A percentile compares a stretch with the other conserved stretches of the same genome.
Conservation (phyloP, 805 yeast species). For the Saccharomycopsis selenospora region DNA sequence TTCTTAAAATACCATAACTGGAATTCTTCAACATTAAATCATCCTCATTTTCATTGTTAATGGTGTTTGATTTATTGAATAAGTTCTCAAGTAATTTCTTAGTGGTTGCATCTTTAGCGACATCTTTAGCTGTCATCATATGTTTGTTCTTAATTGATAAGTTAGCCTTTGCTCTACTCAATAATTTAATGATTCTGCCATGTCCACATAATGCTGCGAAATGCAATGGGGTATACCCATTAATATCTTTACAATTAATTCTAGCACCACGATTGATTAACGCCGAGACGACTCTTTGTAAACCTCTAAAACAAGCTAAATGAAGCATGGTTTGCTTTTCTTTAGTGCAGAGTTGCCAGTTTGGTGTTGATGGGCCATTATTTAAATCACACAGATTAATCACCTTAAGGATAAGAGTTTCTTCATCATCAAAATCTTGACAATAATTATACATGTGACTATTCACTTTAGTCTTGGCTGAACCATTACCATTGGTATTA, state of each 20-base stretch:
- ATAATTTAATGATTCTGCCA: slow-evolving; percentile 52
- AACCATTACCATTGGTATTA: slow-evolving; percentile 16
- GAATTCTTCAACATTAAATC: slow-evolving; percentile 8
- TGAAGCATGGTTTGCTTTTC: slow-evolving; percentile 89
- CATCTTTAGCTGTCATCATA: slow-evolving; percentile 39
- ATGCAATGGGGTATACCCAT: slow-evolving; percentile 83
- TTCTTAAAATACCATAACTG: slow-evolving; percentile 1
- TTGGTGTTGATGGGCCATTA: slow-evolving; percentile 41
- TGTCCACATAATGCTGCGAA: slow-evolving; percentile 76
- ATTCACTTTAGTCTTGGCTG: slow-evolving; percentile 14
- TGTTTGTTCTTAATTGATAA: slow-evolving; percentile 43
- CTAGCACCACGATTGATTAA: slow-evolving; percentile 61
- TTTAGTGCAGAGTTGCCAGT: slow-evolving; percentile 70
- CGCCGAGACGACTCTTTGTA: slow-evolving; percentile 50
- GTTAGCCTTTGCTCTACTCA: slow-evolving; percentile 60
- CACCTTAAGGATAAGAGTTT: slow-evolving; percentile 37
- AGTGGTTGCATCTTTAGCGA: slow-evolving; percentile 32
- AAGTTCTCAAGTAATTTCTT: slow-evolving; percentile 26
- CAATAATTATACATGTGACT: neutral
- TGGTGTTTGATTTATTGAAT: slow-evolving; percentile 1
- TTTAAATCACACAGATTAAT: slow-evolving; percentile 62
- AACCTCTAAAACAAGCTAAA: slow-evolving; percentile 73
- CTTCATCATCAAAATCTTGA: slow-evolving; percentile 28
- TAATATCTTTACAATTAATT: slow-evolving; percentile 65
- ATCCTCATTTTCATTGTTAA: slow-evolving; percentile 11